phyloP scores from a whole-genome alignment of 345 rosid genomes.

The Camelina sativa region DNA sequence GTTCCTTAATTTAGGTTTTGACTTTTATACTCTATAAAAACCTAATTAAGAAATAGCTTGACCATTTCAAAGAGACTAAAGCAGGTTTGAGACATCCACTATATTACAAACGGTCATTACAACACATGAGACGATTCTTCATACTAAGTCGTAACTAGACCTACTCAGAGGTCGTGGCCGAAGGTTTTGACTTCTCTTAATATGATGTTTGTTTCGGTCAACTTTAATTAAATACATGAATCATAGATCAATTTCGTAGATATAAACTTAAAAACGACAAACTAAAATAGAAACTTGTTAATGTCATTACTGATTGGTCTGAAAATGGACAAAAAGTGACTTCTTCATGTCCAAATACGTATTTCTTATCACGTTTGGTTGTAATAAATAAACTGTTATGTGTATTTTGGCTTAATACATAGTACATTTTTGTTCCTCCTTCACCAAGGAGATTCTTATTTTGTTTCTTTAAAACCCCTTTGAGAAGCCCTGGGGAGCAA shows the following conservation, averaged over 20 bases:
- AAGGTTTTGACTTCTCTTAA: background rate
- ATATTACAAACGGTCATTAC: background rate
- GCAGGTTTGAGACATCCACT: background rate
- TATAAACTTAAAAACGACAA: background rate
- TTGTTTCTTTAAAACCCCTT: conserved; percentile 13
- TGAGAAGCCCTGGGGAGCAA: conserved; percentile 9
- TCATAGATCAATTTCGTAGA: background rate
- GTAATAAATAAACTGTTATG: no score
- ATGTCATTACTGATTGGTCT: background rate
- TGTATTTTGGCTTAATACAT: background rate
- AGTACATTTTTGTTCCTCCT: background rate
- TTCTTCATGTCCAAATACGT: background rate
- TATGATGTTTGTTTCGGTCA: background rate
- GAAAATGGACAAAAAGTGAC: conserved; percentile 30
- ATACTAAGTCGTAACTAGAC: no score
- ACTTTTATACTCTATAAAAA: background rate
- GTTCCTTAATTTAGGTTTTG: no score
- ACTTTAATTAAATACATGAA: background rate
- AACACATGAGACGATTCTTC: conserved; percentile 8
- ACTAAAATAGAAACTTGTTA: background rate
- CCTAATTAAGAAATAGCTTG: background rate
- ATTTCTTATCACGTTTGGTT: conserved; percentile 2
- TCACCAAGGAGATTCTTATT: background rate
- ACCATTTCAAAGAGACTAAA: background rate
- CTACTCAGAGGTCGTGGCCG: background rate